Percentiles rank a stretch among this genome's conserved stretches.
Conservation (phyloP, 805 yeast genomes). For the Pichia nakasei region DNA sequence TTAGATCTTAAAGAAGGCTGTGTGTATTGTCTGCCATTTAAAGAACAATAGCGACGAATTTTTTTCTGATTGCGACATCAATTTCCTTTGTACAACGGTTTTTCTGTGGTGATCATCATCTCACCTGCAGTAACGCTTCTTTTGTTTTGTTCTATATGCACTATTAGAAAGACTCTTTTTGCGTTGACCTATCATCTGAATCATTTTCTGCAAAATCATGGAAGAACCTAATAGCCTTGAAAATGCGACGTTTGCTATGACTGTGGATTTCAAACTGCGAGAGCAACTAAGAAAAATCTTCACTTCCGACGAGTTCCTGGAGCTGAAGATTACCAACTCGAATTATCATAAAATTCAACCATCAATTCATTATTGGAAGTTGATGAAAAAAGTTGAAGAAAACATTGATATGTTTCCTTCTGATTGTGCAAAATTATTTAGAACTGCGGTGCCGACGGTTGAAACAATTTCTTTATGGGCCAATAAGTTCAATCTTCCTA, state of each 20-base stretch:
- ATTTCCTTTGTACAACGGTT: too few species aligned
- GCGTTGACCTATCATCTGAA: too few species aligned
- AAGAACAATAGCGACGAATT: too few species aligned
- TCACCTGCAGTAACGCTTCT: too few species aligned
- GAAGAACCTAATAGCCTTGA: not conserved
- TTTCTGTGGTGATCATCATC: too few species aligned
- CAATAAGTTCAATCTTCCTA: not conserved
- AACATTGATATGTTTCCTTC: not conserved
- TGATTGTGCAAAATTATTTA: not conserved
- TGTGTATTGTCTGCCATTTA: too few species aligned
- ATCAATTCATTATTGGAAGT: not conserved
- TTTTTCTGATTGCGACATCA: too few species aligned
- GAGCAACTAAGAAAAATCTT: not conserved
- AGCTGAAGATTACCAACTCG: not conserved
- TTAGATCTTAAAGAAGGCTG: too few species aligned
- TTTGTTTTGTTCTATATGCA: too few species aligned
- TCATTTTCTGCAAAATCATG: too few species aligned
- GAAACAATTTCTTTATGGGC: not conserved
- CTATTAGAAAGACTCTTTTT: too few species aligned
- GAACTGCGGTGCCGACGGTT: not conserved
- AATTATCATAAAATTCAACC: not conserved
- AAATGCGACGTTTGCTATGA: not conserved
- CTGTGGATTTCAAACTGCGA: not conserved
- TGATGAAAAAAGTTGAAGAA: not conserved
- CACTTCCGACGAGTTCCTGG: not conserved